Evolutionary conservation across 1,139 yeast species (phyloP).

Genomic region (Wickerhamiella infanticola): DNA sequence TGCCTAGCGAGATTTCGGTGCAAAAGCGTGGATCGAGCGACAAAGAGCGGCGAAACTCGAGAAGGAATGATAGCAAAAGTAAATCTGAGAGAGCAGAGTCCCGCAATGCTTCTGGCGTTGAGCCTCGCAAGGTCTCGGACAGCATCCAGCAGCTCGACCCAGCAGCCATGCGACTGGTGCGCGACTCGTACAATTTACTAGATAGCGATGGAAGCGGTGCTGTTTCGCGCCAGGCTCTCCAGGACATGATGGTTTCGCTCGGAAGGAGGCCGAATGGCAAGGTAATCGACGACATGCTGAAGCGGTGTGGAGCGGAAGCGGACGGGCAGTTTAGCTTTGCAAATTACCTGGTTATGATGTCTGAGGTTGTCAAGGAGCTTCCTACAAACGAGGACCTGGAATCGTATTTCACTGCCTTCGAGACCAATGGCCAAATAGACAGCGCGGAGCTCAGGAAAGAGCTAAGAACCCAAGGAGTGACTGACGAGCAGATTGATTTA

Average conservation of each 20-base stretch:
- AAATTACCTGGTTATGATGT: slow-evolving; percentile 53
- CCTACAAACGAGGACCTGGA: slow-evolving; percentile 46
- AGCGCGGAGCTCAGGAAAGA: slow-evolving; percentile 34
- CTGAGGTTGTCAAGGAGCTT: slow-evolving; percentile 39
- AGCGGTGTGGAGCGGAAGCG: slow-evolving; percentile 40
- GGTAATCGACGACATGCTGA: slow-evolving; percentile 29
- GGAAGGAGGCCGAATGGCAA: slow-evolving; percentile 31
- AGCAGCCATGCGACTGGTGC: slow-evolving; percentile 29
- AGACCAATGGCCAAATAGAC: slow-evolving; percentile 31
- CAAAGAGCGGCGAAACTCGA: background rate
- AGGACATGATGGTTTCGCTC: slow-evolving; percentile 38
- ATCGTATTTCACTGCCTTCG: slow-evolving; percentile 49
- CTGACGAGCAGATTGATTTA: slow-evolving; percentile 9
- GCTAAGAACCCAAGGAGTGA: slow-evolving; percentile 11
- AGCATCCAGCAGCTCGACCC: slow-evolving; percentile 23
- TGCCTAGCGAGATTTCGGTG: background rate
- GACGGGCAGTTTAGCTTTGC: slow-evolving; percentile 35
- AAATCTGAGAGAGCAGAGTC: background rate
- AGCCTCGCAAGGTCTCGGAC: slow-evolving; percentile 13
- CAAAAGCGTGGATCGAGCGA: background rate
- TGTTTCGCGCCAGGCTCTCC: slow-evolving; percentile 45
- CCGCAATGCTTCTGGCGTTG: slow-evolving; percentile 1
- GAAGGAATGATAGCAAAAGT: background rate
- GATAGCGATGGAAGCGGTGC: slow-evolving; percentile 73
- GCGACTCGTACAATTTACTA: slow-evolving; percentile 45